These are phyloP conservation scores for Tremella mesenterica DNA, from an alignment of 768 basidiomycete genomes.

Conservation along the genomic window DNA sequence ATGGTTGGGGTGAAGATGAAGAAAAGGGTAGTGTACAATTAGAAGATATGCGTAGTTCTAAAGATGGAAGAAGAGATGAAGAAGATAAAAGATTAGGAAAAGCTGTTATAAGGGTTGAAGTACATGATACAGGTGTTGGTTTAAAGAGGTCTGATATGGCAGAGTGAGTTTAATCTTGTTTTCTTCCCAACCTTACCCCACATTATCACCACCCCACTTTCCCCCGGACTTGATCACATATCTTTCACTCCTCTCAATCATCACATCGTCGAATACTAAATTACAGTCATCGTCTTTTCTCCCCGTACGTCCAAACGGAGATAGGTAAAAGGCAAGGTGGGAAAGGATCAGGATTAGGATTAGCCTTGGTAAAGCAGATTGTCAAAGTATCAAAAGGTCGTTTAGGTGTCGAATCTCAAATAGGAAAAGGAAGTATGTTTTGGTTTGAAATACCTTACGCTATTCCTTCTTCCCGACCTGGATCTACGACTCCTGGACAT, in stretches of 20 bases:
- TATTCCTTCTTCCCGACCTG: conserved; percentile 16
- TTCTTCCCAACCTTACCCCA: not conserved
- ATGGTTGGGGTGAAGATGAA: conserved; percentile 14
- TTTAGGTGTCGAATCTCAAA: conserved; percentile 50
- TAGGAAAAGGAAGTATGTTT: conserved; percentile 65
- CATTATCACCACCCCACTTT: not conserved
- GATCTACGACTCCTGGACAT: not conserved
- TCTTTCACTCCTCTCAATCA: too few relatives aligned
- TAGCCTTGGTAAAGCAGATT: conserved; percentile 69
- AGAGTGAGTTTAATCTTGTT: conserved; percentile 43
- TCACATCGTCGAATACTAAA: too few relatives aligned
- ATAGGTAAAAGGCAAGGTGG: conserved; percentile 50
- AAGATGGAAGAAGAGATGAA: conserved; percentile 7
- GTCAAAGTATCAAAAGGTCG: conserved; percentile 67
- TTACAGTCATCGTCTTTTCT: conserved; percentile 38
- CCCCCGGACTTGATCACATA: not conserved
- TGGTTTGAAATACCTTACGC: conserved; percentile 51
- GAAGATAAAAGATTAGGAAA: conserved; percentile 26
- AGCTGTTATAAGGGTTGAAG: conserved; percentile 64
- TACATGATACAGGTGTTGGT: conserved; percentile 64
- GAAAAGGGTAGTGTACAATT: conserved; percentile 30
- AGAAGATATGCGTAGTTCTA: conserved; percentile 15
- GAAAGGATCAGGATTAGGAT: conserved; percentile 61
- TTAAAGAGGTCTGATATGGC: conserved; percentile 60
- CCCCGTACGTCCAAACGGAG: conserved; percentile 47